Evolutionary conservation across 345 rosid genomes (phyloP).

Genomic region (Sisymbrium altissimum): DNA sequence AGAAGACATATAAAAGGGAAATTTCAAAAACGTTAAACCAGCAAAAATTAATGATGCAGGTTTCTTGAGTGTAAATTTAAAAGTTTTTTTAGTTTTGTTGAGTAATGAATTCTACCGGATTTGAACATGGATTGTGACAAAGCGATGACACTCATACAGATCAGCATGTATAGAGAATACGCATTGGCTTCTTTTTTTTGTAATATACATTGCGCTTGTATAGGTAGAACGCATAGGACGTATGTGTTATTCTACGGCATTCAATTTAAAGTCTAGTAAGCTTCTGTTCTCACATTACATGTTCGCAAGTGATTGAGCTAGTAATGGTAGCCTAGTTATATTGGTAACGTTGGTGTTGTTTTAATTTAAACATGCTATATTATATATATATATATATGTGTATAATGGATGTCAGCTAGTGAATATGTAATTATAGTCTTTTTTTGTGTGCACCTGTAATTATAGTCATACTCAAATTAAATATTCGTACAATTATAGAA

Average conservation of each 20-base stretch:
- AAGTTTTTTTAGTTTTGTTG: background rate
- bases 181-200: background rate
- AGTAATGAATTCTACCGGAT: background rate
- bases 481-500: background rate
- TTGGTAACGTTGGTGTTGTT: background rate
- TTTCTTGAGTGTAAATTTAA: background rate
- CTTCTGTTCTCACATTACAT: background rate
- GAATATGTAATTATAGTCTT: slow-evolving; percentile 1
- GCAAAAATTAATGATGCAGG: background rate
- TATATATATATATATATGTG: too few species aligned
- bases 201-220: background rate
- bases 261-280: background rate
- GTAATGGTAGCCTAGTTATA: background rate
- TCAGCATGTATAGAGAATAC: background rate
- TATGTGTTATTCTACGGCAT: background rate
- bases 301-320: background rate
- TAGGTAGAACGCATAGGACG: background rate
- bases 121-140: background rate
- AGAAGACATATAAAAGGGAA: background rate
- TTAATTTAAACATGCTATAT: background rate
- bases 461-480: background rate
- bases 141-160: background rate
- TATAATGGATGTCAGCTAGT: slow-evolving; percentile 20
- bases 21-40: background rate
- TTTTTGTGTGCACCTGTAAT: too few species aligned